A percentile compares a stretch with the other conserved stretches of the same genome.
These are phyloP conservation scores for Phytophthora brassicae DNA, from an alignment of 352 stramenopile species.

Conservation along the genomic window DNA sequence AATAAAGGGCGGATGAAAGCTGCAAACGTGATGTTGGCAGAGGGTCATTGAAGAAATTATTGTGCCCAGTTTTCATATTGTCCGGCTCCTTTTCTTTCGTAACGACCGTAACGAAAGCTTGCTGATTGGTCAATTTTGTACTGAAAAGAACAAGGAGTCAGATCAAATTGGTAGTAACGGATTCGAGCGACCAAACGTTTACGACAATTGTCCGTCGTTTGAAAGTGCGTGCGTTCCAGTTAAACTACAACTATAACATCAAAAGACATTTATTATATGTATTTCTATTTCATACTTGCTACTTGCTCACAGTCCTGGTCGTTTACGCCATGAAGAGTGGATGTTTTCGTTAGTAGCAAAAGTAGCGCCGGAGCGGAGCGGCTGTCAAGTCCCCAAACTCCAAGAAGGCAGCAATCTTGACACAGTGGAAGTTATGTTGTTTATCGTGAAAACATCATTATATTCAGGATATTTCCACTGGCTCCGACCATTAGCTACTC, in stretches of 20 bases:
- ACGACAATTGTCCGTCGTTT: conserved; percentile 17
- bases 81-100: too few relatives aligned
- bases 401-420: background rate
- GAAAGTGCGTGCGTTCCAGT: background rate
- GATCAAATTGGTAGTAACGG: conserved; percentile 13
- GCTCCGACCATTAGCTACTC: too few relatives aligned
- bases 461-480: too few relatives aligned
- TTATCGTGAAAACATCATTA: too few relatives aligned
- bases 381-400: conserved; percentile 16
- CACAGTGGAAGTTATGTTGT: background rate
- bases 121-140: conserved; percentile 2
- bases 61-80: too few relatives aligned
- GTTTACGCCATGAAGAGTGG: too few relatives aligned
- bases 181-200: conserved; percentile 11
- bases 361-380: conserved; percentile 4
- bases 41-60: background rate
- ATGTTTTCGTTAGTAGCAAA: too few relatives aligned
- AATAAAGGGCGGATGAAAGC: background rate
- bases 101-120: too few relatives aligned
- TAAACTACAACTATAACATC: conserved; percentile 5
- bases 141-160: conserved; percentile 15
- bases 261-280: too few relatives aligned
- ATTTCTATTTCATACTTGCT: too few relatives aligned
- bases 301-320: too few relatives aligned
- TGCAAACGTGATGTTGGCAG: background rate